Percentiles rank a stretch among this genome's conserved stretches.
phyloP scores from a whole-genome alignment of 306 rosid species.

The Vigna radiata region DNA sequence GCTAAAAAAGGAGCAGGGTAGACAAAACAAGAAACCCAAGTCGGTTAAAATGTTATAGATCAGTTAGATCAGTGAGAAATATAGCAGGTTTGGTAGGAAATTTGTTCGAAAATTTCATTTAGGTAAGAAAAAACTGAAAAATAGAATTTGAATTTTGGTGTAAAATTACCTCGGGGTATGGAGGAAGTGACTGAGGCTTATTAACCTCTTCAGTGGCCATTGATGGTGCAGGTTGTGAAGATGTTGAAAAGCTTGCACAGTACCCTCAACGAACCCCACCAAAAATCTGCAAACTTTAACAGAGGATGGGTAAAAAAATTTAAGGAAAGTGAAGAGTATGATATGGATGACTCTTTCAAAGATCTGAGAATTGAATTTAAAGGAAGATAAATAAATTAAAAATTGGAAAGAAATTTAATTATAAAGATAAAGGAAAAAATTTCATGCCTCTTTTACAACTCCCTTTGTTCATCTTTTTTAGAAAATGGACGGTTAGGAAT shows the following conservation, averaged over 20 bases:
- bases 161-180: slow-evolving; percentile 78
- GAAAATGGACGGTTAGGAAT: slow-evolving; percentile 61
- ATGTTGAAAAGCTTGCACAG: slow-evolving; percentile 31
- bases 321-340: slow-evolving; percentile 39
- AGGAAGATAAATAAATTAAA: slow-evolving; percentile 46
- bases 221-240: slow-evolving; percentile 43
- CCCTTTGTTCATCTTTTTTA: slow-evolving; percentile 35
- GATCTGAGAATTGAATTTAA: slow-evolving; percentile 59
- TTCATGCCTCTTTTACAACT: slow-evolving; percentile 38
- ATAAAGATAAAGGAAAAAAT: not conserved
- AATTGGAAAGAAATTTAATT: slow-evolving; percentile 35
- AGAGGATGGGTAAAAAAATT: slow-evolving; percentile 21
- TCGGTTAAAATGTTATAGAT: not conserved
- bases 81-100: not conserved
- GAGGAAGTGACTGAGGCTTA: slow-evolving; percentile 71
- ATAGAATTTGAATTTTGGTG: not conserved
- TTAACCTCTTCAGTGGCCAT: slow-evolving; percentile 83
- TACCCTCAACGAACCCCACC: not conserved
- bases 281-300: slow-evolving; percentile 11
- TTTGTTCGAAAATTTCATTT: not conserved
- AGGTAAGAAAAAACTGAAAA: not conserved
- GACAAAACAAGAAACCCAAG: not conserved
- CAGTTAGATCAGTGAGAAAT: not conserved
- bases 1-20: not conserved
- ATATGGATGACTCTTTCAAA: slow-evolving; percentile 44